Conservation (phyloP, 768 basidiomycete species). For the Naganishia friedmannii region DNA sequence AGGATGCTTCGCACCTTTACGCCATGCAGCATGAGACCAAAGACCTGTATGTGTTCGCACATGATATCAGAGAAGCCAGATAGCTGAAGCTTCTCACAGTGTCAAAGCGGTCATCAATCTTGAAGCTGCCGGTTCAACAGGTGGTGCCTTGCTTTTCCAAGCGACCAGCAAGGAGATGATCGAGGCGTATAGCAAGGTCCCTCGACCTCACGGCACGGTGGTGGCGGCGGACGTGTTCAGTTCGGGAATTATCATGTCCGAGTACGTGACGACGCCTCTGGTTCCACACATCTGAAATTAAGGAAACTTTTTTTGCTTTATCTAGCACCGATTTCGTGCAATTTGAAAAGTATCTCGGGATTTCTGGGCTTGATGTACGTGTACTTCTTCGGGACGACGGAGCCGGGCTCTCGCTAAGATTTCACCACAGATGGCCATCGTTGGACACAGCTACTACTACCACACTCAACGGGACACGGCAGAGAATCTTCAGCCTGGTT, state of each 20-base stretch:
- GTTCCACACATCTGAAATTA: slow-evolving; percentile 37
- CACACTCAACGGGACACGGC: slow-evolving; percentile 88
- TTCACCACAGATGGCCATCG: slow-evolving; percentile 68
- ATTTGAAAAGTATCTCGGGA: slow-evolving; percentile 81
- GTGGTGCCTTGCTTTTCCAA: slow-evolving; percentile 89
- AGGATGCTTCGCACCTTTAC: slow-evolving; percentile 90
- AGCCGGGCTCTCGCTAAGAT: slow-evolving; percentile 19
- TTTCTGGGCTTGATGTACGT: slow-evolving; percentile 83
- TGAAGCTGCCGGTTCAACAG: slow-evolving; percentile 85
- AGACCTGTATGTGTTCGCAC: slow-evolving; percentile 60
- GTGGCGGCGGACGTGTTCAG: slow-evolving; percentile 89
- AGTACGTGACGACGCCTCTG: slow-evolving; percentile 56
- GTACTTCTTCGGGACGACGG: not conserved
- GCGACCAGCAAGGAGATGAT: slow-evolving; percentile 95
- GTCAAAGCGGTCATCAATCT: slow-evolving; percentile 84
- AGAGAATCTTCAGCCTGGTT: slow-evolving; percentile 78
- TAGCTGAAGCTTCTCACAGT: slow-evolving; percentile 52
- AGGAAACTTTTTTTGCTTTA: not conserved
- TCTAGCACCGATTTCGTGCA: slow-evolving; percentile 89
- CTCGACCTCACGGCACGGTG: slow-evolving; percentile 81
- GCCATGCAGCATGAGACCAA: slow-evolving; percentile 77
- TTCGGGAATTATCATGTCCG: slow-evolving; percentile 82
- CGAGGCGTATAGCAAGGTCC: slow-evolving; percentile 77
- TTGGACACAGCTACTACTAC: slow-evolving; percentile 88
- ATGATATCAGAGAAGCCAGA: not conserved